These are phyloP conservation scores for Apiotrichum porosum DNA, from an alignment of 1,284 basidiomycete genomes.

Conservation along the genomic window DNA sequence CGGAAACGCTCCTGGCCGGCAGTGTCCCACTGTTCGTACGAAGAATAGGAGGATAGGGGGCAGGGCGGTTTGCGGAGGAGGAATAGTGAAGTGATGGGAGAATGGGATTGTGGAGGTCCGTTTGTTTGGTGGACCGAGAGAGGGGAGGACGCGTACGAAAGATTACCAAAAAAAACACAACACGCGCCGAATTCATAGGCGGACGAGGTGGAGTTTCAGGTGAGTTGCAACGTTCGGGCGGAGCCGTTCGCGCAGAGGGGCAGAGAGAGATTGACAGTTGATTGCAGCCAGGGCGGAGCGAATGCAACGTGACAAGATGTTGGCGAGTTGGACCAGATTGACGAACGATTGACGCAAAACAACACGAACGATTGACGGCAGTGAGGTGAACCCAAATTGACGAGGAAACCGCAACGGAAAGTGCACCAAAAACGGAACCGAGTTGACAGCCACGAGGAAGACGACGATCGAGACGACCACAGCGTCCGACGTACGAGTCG, in stretches of 20 bases:
- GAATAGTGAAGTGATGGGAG: constrained; percentile 12
- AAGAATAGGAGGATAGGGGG: constrained; percentile 12
- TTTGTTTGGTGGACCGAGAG: neutral
- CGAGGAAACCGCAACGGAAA: neutral
- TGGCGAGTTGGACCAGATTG: no score
- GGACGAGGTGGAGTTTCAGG: no score
- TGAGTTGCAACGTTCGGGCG: constrained; percentile 1
- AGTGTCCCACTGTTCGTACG: constrained; percentile 76
- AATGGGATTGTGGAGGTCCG: constrained; percentile 3
- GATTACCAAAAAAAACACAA: constrained; percentile 17
- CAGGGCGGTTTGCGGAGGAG: constrained; percentile 14
- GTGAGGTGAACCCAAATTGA: neutral
- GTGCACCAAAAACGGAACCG: neutral
- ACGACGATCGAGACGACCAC: neutral
- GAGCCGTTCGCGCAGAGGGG: neutral
- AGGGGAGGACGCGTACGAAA: constrained; percentile 15
- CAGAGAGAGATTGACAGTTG: neutral
- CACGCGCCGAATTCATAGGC: constrained; percentile 28
- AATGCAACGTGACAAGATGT: no score
- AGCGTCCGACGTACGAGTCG: neutral
- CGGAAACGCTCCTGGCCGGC: constrained; percentile 97
- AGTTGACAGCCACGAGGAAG: neutral
- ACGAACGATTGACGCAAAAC: neutral
- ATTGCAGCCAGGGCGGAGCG: no score
- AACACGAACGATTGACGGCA: neutral